Evolutionary conservation across 169 alveolate species (phyloP).

Genomic region (Plasmodium inui): DNA sequence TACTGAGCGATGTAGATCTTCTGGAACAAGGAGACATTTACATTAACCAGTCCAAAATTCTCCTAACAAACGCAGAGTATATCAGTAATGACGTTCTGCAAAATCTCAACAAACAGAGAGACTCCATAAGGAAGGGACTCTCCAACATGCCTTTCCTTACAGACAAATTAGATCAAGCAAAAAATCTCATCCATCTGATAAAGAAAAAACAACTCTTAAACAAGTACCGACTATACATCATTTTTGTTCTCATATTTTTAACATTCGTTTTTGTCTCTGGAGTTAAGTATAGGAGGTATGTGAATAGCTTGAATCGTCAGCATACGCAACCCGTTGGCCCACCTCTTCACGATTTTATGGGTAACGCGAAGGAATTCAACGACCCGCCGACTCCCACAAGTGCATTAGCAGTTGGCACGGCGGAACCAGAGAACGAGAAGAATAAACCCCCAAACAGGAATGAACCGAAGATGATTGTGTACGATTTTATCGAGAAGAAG

Average conservation of each 20-base stretch:
- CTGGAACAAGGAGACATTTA: constrained; percentile 65
- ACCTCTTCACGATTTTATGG: background rate
- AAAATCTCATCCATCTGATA: constrained; percentile 21
- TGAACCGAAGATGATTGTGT: constrained; percentile 6
- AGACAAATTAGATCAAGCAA: constrained; percentile 45
- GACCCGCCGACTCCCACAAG: background rate
- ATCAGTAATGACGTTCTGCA: constrained; percentile 63
- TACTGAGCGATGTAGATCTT: constrained; percentile 62
- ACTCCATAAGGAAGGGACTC: constrained; percentile 23
- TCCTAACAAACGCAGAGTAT: constrained; percentile 41
- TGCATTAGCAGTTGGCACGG: background rate
- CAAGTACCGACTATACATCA: constrained; percentile 59
- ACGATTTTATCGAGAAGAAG: constrained; percentile 33
- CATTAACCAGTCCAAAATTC: constrained; percentile 60
- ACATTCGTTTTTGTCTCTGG: constrained; percentile 24
- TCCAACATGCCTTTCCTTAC: constrained; percentile 34
- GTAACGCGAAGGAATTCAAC: background rate
- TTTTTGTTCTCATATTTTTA: constrained; percentile 29
- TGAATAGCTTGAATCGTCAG: background rate
- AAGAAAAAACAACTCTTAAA: constrained; percentile 51
- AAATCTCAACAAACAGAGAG: constrained; percentile 45
- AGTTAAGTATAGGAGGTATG: constrained; percentile 45
- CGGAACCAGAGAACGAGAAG: background rate
- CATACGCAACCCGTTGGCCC: background rate
- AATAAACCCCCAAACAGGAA: background rate